Evolutionary conservation across 371 early-diverging fungal genomes (phyloP).

Genomic region (Syncephalastrum contaminatum): DNA sequence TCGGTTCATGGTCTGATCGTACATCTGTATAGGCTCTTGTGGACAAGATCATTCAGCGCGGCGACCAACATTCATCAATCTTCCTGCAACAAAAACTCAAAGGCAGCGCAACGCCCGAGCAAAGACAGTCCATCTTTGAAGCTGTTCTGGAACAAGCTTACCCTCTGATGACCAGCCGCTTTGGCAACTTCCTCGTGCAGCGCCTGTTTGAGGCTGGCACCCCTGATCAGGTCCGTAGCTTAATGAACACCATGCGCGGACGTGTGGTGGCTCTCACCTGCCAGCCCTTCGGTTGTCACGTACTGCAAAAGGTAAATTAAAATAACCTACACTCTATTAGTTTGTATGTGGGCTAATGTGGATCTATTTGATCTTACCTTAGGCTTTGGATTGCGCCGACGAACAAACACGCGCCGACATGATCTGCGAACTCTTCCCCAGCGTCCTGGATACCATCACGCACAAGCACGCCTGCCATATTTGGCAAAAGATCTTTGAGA

Average conservation of each 20-base stretch:
- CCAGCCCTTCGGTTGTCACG: slow-evolving; percentile 80
- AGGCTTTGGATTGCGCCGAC: slow-evolving; percentile 65
- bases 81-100: slow-evolving; percentile 73
- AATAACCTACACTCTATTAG: neutral
- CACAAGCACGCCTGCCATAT: slow-evolving; percentile 82
- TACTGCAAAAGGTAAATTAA: slow-evolving; percentile 66
- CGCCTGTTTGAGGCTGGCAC: slow-evolving; percentile 68
- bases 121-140: slow-evolving; percentile 59
- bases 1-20: neutral
- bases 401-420: slow-evolving; percentile 58
- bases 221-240: slow-evolving; percentile 52
- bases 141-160: slow-evolving; percentile 58
- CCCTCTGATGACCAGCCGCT: slow-evolving; percentile 70
- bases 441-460: slow-evolving; percentile 69
- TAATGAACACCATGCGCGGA: slow-evolving; percentile 63
- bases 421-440: slow-evolving; percentile 61
- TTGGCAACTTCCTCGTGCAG: slow-evolving; percentile 81
- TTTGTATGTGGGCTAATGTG: neutral
- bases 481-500: slow-evolving; percentile 79
- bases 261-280: slow-evolving; percentile 64
- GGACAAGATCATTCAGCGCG: slow-evolving; percentile 67
- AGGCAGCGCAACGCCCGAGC: slow-evolving; percentile 45
- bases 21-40: slow-evolving; percentile 36
- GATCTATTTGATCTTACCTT: neutral
- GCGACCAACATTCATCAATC: slow-evolving; percentile 79